These are phyloP conservation scores for Malus hybrid DNA, from an alignment of 331 rosid genomes.

Conservation along the genomic window DNA sequence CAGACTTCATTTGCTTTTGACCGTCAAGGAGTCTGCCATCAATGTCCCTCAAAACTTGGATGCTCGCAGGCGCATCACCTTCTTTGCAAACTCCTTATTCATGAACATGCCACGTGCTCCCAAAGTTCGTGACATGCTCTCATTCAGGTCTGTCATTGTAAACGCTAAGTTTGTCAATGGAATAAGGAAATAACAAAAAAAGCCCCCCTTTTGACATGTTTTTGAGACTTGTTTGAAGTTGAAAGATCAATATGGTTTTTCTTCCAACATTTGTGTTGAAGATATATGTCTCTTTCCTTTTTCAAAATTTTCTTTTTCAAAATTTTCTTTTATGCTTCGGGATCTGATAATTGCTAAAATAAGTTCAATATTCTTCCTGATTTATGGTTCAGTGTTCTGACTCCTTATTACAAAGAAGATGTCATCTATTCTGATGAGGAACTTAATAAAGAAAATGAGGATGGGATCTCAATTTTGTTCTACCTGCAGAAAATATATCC, in stretches of 20 bases:
- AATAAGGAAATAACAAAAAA: not conserved
- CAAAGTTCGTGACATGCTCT: constrained; percentile 78
- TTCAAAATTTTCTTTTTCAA: not conserved
- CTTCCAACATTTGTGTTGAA: not conserved
- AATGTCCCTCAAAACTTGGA: constrained; percentile 95
- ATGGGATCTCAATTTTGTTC: constrained; percentile 88
- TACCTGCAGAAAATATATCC: constrained; percentile 90
- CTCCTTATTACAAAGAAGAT: constrained; percentile 89
- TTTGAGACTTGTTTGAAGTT: no score
- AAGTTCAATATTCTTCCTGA: constrained; percentile 16
- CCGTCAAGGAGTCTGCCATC: constrained; percentile 92
- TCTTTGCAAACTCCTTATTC: constrained; percentile 93
- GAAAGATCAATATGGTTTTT: no score
- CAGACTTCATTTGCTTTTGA: constrained; percentile 89
- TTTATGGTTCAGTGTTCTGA: constrained; percentile 67
- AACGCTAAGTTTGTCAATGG: not conserved
- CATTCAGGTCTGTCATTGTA: constrained; percentile 73
- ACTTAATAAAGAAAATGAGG: constrained; percentile 71
- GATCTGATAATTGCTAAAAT: constrained; percentile 10
- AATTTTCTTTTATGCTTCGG: not conserved
- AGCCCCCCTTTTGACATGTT: no score
- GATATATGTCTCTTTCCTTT: not conserved
- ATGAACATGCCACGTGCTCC: constrained; percentile 97
- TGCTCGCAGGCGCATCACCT: constrained; percentile 97
- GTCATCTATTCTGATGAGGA: constrained; percentile 74